Conservation (phyloP, 73 alveolate genomes). For the Symbiodinium natans region DNA sequence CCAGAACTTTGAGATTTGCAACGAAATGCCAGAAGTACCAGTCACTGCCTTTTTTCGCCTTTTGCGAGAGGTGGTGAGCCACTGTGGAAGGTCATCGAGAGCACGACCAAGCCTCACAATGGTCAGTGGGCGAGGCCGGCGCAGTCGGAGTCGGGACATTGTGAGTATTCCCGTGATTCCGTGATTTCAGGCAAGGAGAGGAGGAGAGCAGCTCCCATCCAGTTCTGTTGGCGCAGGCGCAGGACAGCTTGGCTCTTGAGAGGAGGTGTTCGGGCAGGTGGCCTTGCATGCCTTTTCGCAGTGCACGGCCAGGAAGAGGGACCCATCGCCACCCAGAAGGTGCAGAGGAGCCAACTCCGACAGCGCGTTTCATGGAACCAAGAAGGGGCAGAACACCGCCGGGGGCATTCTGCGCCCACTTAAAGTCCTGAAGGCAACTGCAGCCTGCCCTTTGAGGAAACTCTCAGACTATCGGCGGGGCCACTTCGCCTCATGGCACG, state of each 20-base stretch:
- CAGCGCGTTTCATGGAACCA: too few relatives aligned
- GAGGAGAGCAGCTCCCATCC: not conserved
- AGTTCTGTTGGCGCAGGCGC: constrained; percentile 43
- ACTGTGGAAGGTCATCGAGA: not conserved
- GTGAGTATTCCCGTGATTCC: too few relatives aligned
- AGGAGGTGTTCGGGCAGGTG: too few relatives aligned
- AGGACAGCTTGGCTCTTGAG: not conserved
- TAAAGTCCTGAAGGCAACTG: too few relatives aligned
- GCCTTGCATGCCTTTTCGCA: too few relatives aligned
- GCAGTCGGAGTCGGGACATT: too few relatives aligned
- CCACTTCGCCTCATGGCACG: constrained; percentile 54
- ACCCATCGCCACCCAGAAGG: not conserved
- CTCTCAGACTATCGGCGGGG: constrained; percentile 66
- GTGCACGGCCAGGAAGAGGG: not conserved
- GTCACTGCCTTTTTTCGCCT: not conserved
- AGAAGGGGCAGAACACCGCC: too few relatives aligned
- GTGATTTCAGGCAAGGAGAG: not conserved
- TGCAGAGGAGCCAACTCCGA: not conserved
- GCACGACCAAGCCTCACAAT: not conserved
- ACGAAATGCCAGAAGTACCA: not conserved
- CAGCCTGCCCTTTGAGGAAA: too few relatives aligned
- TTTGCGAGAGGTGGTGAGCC: too few relatives aligned
- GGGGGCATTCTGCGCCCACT: too few relatives aligned
- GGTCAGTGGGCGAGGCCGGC: constrained; percentile 9
- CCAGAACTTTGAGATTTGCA: not conserved